These are phyloP conservation scores for Datura wrightii DNA, from an alignment of 257 asterid genomes.

Conservation along the genomic window DNA sequence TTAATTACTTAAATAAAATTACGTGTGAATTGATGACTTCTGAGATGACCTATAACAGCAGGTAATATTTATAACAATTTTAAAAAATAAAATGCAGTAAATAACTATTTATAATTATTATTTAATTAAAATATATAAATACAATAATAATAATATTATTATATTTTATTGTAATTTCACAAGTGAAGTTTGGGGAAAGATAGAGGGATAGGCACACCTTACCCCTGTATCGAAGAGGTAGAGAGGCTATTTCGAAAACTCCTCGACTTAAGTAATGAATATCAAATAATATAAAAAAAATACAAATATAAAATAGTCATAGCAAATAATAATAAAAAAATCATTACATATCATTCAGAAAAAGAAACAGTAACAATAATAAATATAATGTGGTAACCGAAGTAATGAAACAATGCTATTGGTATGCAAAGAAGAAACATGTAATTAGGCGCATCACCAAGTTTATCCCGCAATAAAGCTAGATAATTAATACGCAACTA, in stretches of 20 bases:
- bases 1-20: not conserved
- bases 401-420: not conserved
- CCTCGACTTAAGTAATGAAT: too few relatives aligned
- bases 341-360: too few relatives aligned
- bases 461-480: not conserved
- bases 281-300: too few relatives aligned
- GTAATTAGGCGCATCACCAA: not conserved
- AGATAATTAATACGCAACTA: not conserved
- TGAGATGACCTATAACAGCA: not conserved
- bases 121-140: not conserved
- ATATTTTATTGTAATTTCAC: not conserved
- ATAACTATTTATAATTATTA: not conserved
- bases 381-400: not conserved
- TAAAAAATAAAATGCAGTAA: not conserved
- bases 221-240: too few relatives aligned
- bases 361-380: too few relatives aligned
- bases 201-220: too few relatives aligned
- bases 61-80: not conserved
- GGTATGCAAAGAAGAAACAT: not conserved
- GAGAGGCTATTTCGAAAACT: too few relatives aligned
- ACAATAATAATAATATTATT: fast-evolving
- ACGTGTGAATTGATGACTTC: not conserved
- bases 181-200: too few relatives aligned
- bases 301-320: too few relatives aligned
- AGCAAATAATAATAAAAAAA: too few relatives aligned